Evolutionary conservation across 345 rosid genomes (phyloP).

Genomic region (Citrus glauca): DNA sequence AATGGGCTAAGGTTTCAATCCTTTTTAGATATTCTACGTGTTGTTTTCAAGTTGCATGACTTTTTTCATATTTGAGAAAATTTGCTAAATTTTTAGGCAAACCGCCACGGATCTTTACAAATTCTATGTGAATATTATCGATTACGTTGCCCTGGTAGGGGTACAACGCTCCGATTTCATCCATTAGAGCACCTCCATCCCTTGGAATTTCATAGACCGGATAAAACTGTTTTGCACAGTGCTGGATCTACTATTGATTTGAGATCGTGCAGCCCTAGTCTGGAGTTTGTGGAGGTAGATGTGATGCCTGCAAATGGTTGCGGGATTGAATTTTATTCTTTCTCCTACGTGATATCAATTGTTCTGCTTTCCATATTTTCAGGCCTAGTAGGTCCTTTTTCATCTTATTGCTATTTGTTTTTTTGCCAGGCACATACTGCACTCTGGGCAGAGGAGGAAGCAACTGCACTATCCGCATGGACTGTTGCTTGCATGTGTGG

Average conservation of each 20-base stretch:
- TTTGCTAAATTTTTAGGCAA: constrained; percentile 46
- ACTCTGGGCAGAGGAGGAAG: constrained; percentile 86
- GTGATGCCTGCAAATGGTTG: neutral
- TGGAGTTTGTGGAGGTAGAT: constrained; percentile 82
- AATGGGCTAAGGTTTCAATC: constrained; percentile 83
- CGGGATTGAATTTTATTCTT: neutral
- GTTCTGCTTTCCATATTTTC: constrained; percentile 8
- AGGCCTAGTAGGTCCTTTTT: neutral
- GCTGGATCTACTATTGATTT: constrained; percentile 65
- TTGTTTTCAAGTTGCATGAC: neutral
- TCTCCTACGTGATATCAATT: neutral
- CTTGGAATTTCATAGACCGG: constrained; percentile 69
- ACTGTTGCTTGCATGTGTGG: constrained; percentile 90
- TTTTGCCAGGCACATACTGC: constrained; percentile 64
- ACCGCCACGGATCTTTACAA: constrained; percentile 74
- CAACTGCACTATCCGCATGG: constrained; percentile 81
- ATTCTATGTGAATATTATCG: constrained; percentile 73
- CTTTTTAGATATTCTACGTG: constrained; percentile 6
- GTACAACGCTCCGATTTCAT: constrained; percentile 70
- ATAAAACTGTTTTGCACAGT: constrained; percentile 49
- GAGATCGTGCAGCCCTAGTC: constrained; percentile 64
- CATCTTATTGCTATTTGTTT: constrained; percentile 22
- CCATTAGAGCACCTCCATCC: constrained; percentile 92
- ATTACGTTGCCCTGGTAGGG: constrained; percentile 62
- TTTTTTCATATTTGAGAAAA: constrained; percentile 7